Base-by-base conservation (phyloP, 73 alveolate species). In the Paramecium octaurelia region DNA sequence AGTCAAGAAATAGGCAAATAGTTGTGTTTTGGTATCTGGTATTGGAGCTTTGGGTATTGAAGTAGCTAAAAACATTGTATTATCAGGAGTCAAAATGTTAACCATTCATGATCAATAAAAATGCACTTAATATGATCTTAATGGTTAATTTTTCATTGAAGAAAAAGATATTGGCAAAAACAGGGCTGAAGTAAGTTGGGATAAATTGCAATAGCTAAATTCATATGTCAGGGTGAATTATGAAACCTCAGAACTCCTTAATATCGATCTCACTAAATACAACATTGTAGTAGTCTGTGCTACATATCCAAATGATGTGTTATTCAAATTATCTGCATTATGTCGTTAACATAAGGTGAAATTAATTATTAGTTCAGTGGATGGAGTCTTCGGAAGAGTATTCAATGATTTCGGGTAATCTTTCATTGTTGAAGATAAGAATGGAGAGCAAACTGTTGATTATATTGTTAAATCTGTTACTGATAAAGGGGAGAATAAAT, bases 11-110 rank as follows among this genome's bases (percentile, higher is more conserved):
- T 97, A 97, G 95, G 96, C 99, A 42, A 93, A 96, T 88, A 88
- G 98, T 16, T 94, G 93, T 46, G 93, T 98, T 21, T 94, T 97
- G 86, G 58, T 98, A 20, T 83, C 95, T 14, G 99, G 99, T 0
- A 92, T 97, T 3, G 99, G 99, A 1, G 96, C 98, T 5, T 86
- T 98, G 36, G 99, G 99, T 38, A 95, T 97, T 40, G 99, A 98
- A 93, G 97, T 98, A 24, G 98, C 99, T 3, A 98, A 98, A 93
- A 98, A 98, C 92, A 94, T 98, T 1, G 96, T 98, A 2, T 93
- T 98, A 64, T 97, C 99, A 1, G 99, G 99, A 48, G 96, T 98
- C 43, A 98, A 97, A 94, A 96, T 93, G 86, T 92, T 98, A 36
- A 96, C 97, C 60, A 93, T 98, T 14, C 97, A 93, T 87, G 99